These are phyloP conservation scores for Catharanthus roseus DNA, from an alignment of 257 asterid species.

Conservation along the genomic window DNA sequence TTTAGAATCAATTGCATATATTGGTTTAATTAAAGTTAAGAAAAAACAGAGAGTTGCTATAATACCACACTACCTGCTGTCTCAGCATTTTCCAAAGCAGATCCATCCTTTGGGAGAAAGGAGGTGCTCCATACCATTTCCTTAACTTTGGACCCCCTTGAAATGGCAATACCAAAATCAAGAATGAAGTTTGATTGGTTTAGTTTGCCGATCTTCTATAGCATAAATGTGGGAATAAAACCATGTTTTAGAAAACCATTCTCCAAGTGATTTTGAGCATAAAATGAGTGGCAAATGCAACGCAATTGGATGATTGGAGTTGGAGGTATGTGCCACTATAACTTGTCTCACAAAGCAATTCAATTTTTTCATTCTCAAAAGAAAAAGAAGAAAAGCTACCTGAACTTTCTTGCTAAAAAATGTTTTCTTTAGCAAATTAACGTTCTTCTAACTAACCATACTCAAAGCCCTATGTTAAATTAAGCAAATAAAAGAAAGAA, in stretches of 20 bases:
- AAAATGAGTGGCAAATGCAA: too few relatives aligned
- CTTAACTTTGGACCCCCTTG: conserved; percentile 97
- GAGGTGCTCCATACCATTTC: conserved; percentile 98
- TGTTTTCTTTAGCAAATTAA: too few relatives aligned
- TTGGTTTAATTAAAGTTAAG: background rate
- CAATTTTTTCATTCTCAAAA: too few relatives aligned
- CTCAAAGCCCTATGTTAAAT: background rate
- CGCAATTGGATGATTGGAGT: too few relatives aligned
- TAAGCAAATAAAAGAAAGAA: background rate
- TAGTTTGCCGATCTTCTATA: background rate
- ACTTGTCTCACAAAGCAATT: too few relatives aligned
- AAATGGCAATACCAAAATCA: conserved; percentile 6
- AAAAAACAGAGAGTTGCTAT: background rate
- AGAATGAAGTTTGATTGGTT: background rate
- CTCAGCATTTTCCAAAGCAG: conserved; percentile 41
- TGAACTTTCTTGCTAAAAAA: too few relatives aligned
- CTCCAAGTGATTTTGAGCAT: background rate
- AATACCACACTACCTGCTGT: conserved; percentile 43
- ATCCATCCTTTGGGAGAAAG: conserved; percentile 54
- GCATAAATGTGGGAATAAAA: background rate
- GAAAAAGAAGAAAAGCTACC: too few relatives aligned
- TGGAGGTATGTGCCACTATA: too few relatives aligned
- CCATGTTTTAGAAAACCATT: background rate
- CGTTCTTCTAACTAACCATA: background rate
- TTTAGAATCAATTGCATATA: conserved; percentile 14